Evolutionary conservation across 2,329 filamentous ascomycete species (phyloP), one percentile per base, ranked within the genome.

Genomic region (Cladosporium sp.): DNA sequence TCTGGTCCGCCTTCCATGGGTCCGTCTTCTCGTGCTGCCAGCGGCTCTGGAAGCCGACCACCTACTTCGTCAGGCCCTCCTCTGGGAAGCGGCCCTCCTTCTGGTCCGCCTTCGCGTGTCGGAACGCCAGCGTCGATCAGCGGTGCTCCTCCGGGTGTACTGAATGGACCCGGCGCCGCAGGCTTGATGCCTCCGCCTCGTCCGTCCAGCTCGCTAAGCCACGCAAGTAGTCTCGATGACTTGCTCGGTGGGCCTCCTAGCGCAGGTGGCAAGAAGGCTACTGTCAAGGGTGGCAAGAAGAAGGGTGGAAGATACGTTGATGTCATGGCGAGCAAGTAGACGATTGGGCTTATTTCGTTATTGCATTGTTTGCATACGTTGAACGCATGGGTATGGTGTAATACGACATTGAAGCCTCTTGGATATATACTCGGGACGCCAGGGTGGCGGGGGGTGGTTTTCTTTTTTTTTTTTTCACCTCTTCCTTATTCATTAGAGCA

Each of bases 241-340:
- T 81, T 99, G 68, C 82, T 99, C 26, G 91, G 91, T 5, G 88
- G 90, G 5, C 87, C 90, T 3, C 67, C 72, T 10, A 69, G 68
- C 10, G 68, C 67, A 12, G 86, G 84, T 33, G 86, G 84, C 33
- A 93, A 91, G 67, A 85, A 84, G 74, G 74, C 77, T 14, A 78
- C 77, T 37, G 76, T 78, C 53, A 81, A 80, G 69, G 91, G 87
- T 16, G 50, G 50, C 77, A 92, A 90, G 73, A 92, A 92, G 82
- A 97, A 93, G 83, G 88, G 89, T 26, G 90, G 92, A 33, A 84
- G 93, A 31, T 99, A 99, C 82, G 89, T 99, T 33, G 95, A 99
- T 84, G 92, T 99, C 67, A 97, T 98, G 93, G 91, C 90, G 11
- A 28, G 29, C 10, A 65, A 65, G 46, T 65, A 65, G 55, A 53